These are phyloP conservation scores for Xerophyta viscosa DNA, from an alignment of 106 monocot genomes.

Conservation along the genomic window DNA sequence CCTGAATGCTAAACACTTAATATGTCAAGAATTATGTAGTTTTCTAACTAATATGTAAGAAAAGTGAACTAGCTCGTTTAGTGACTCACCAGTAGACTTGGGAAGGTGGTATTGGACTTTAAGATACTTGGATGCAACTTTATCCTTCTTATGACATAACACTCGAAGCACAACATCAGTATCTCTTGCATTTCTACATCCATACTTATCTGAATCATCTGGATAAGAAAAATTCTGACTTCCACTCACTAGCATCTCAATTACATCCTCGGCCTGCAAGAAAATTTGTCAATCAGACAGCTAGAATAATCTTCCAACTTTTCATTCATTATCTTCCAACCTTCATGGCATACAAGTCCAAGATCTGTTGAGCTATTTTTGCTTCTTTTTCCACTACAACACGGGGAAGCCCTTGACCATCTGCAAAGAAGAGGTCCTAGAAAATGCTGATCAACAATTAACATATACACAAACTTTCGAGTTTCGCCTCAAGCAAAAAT, in stretches of 20 bases:
- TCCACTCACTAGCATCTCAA: constrained; percentile 57
- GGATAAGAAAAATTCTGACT: constrained; percentile 32
- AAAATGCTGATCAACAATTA: no score
- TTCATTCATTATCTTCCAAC: constrained; percentile 16
- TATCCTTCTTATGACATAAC: constrained; percentile 76
- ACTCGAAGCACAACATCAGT: constrained; percentile 54
- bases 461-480: no score
- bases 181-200: constrained; percentile 35
- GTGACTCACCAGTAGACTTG: constrained; percentile 56
- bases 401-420: constrained; percentile 60
- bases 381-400: constrained; percentile 50
- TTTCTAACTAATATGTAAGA: no score
- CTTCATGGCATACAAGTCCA: constrained; percentile 58
- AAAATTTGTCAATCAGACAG: constrained; percentile 1
- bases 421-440: constrained; percentile 71
- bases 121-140: constrained; percentile 58
- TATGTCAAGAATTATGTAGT: no score
- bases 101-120: constrained; percentile 68
- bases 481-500: no score
- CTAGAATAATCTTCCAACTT: background rate
- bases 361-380: constrained; percentile 43
- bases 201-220: constrained; percentile 10
- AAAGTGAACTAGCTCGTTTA: background rate
- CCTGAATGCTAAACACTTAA: no score
- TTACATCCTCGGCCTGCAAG: constrained; percentile 49